phyloP scores from a whole-genome alignment of 2,329 filamentous ascomycete species.

The Fusarium duplospermum region DNA sequence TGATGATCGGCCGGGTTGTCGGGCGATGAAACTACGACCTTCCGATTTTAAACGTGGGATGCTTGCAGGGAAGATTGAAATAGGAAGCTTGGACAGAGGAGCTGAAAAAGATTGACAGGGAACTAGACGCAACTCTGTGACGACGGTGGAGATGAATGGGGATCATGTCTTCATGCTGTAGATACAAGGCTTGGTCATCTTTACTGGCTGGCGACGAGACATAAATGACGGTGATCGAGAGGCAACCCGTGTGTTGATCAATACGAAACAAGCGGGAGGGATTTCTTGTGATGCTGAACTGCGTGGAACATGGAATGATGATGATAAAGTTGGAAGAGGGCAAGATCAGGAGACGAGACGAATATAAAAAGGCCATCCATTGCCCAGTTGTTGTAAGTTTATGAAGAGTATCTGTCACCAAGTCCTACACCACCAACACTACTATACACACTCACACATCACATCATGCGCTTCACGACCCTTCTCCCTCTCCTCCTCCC shows the following conservation, averaged over 20 bases:
- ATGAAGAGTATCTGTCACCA: neutral
- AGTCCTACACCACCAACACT: neutral
- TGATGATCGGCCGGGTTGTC: constrained; percentile 14
- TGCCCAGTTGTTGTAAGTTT: neutral
- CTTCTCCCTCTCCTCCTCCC: constrained; percentile 31
- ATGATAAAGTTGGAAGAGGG: neutral
- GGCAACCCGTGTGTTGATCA: constrained; percentile 17
- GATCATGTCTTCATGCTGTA: constrained; percentile 23
- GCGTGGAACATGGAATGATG: constrained; percentile 1
- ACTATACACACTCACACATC: neutral
- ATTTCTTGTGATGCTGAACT: neutral
- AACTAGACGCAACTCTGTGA: constrained; percentile 13
- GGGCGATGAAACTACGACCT: neutral
- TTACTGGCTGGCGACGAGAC: neutral
- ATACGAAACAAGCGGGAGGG: constrained; percentile 16
- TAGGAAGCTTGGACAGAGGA: constrained; percentile 3
- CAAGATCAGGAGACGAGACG: neutral
- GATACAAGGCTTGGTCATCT: constrained; percentile 5
- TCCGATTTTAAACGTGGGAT: neutral
- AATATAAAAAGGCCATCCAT: constrained; percentile 8
- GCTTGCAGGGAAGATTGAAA: neutral
- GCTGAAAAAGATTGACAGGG: constrained; percentile 25
- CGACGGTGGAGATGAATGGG: neutral
- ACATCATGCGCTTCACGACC: constrained; percentile 36
- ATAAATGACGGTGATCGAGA: neutral